Base-by-base conservation (phyloP, 257 asterid genomes). In the Gynochthodes officinalis region DNA sequence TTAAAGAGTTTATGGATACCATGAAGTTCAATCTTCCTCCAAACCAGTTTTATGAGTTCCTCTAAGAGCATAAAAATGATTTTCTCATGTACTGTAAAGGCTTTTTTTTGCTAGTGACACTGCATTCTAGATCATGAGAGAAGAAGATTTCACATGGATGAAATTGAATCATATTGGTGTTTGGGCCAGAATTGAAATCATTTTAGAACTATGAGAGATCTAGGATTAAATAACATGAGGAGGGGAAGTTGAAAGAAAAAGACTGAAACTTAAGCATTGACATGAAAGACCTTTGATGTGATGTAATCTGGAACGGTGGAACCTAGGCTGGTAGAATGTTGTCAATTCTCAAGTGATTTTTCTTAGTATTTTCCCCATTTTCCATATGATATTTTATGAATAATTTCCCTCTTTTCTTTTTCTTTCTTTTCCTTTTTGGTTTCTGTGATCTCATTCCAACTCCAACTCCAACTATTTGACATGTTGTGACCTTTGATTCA, bases 21-120 rank as follows among this genome's bases (percentile, higher is more conserved):
- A 64, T 65, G 21, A 80, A 61, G 32, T 32, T 69, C 42, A 74
- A 5, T 30, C 42, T 76, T 53, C 63, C 66, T 62, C 86, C 88
- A 37, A 79, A 65, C 75, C 77, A 82, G 70, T 87, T 82, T 73
- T 79, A 84, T 59, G 86, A 84, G 85, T 89, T 89, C 77, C 89
- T 89, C 37, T 75, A 60, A 43, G 6, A 12, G 48, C 23, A 30
- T 13, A n/a, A 30, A 42, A 32, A 27, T 57, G 28, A 3, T 70
- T 30, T 12, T 27, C 33, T 54, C 43, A 49, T 15, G 58, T 14
- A 28, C 11, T n/a, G n/a, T n/a, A n/a, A n/a, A n/a, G n/a, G 25
- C 25, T 23, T 55, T 11, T 1, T 32, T n/a, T 15, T 68, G 49
- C 46, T 68, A 50, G 62, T 25, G 27, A 49, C 30, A 12, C 10